Evolutionary conservation across 331 rosid genomes (phyloP).

Genomic region (Phaseolus coccineus): DNA sequence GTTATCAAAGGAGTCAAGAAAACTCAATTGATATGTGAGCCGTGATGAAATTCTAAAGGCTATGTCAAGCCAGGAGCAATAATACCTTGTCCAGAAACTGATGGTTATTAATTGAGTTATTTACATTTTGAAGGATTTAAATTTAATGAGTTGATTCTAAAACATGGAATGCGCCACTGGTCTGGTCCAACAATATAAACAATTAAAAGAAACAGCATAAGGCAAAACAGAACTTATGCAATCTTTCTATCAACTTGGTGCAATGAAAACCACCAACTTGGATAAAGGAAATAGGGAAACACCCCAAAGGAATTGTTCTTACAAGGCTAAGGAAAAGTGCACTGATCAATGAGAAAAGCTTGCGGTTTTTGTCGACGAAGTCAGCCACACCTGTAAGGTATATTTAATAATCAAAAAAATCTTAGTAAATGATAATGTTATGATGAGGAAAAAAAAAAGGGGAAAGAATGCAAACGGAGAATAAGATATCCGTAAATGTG

Average conservation of each 20-base stretch:
- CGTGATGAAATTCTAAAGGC: too few relatives aligned
- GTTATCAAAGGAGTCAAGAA: not conserved
- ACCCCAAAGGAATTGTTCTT: slow-evolving; percentile 48
- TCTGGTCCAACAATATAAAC: slow-evolving; percentile 12
- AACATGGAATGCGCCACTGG: not conserved
- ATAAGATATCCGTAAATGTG: slow-evolving; percentile 5
- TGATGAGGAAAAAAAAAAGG: not conserved
- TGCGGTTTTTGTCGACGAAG: slow-evolving; percentile 79
- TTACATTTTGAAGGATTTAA: not conserved
- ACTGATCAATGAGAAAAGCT: slow-evolving; percentile 67
- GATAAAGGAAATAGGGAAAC: slow-evolving; percentile 34
- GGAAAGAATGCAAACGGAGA: not conserved
- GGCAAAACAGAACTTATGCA: slow-evolving; percentile 11
- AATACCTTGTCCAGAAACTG: slow-evolving; percentile 5
- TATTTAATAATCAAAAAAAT: slow-evolving; percentile 35
- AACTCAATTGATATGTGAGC: not conserved
- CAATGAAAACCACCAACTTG: slow-evolving; percentile 27
- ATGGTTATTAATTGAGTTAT: not conserved
- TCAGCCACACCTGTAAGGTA: slow-evolving; percentile 69
- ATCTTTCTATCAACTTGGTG: slow-evolving; percentile 17
- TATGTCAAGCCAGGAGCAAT: not conserved
- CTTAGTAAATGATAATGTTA: slow-evolving; percentile 25
- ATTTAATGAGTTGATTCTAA: not conserved
- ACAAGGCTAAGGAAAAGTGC: slow-evolving; percentile 83
- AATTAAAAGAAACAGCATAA: slow-evolving; percentile 20